Conservation (phyloP, 768 basidiomycete genomes). For the Boletus insuetus region DNA sequence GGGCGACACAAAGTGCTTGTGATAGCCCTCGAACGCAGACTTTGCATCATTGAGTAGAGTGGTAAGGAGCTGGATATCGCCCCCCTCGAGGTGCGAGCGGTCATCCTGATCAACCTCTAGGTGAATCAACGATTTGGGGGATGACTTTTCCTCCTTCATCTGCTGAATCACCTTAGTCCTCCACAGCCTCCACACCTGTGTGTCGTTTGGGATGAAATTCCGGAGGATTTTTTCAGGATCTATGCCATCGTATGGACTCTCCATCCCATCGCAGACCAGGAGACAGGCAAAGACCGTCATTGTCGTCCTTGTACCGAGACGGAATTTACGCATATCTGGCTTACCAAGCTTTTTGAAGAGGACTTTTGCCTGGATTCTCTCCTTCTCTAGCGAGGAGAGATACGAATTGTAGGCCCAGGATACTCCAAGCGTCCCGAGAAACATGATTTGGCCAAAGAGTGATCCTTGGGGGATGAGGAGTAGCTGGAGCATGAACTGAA, state of each 20-base stretch:
- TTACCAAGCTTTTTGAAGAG: conserved; percentile 14
- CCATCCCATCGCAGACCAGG: conserved; percentile 21
- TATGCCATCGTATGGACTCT: no score
- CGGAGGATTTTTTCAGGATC: conserved; percentile 17
- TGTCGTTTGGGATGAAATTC: conserved; percentile 24
- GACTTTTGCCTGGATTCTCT: conserved; percentile 25
- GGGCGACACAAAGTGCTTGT: no score
- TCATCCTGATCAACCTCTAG: no score
- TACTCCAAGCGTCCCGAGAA: conserved; percentile 28
- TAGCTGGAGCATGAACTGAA: conserved; percentile 34
- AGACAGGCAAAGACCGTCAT: conserved; percentile 25
- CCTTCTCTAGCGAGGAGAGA: conserved; percentile 37
- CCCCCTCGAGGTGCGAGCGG: no score
- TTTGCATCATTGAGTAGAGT: no score
- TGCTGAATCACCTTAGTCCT: neutral
- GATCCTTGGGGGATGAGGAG: conserved; percentile 34
- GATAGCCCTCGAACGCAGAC: no score
- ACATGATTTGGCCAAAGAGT: conserved; percentile 37
- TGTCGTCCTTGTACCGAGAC: conserved; percentile 21
- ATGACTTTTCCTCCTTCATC: no score
- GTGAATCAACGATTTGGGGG: no score
- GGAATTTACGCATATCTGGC: conserved; percentile 19
- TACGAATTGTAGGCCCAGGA: conserved; percentile 38
- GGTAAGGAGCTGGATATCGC: no score
- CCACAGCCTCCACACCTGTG: conserved; percentile 25